phyloP scores from a whole-genome alignment of 495 filamentous ascomycete species.

The Opeltia flavorubescens region DNA sequence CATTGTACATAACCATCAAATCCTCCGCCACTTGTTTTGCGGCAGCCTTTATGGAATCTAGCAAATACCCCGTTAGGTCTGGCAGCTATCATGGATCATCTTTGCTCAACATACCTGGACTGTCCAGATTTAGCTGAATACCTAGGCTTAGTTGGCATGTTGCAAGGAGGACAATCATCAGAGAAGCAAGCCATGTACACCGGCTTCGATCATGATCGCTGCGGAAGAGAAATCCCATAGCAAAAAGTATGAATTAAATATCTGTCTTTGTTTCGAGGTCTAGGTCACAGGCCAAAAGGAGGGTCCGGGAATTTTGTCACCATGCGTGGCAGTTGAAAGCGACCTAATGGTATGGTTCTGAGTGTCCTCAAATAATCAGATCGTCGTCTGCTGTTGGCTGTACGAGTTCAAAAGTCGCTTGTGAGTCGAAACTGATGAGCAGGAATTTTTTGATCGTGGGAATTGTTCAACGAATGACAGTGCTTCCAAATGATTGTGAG shows the following conservation, averaged over 20 bases:
- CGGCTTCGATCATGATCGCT: not conserved
- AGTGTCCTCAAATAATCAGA: no score
- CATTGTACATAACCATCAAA: constrained; percentile 52
- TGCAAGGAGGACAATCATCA: not conserved
- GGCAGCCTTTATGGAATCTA: constrained; percentile 35
- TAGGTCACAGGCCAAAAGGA: no score
- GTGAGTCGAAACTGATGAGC: not conserved
- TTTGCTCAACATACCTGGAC: constrained; percentile 7
- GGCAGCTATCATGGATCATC: not conserved
- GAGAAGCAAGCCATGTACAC: constrained; percentile 3
- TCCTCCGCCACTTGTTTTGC: constrained; percentile 27
- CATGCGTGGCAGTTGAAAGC: no score
- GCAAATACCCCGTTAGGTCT: not conserved
- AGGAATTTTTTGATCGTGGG: not conserved
- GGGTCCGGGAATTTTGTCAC: no score
- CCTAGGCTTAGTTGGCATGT: not conserved
- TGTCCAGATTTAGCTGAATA: constrained; percentile 10
- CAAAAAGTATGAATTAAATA: not conserved
- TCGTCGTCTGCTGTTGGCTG: no score
- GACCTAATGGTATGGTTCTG: no score
- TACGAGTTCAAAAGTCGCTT: no score
- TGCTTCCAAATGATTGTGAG: not conserved
- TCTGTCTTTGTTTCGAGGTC: no score
- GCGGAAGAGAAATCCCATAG: not conserved
- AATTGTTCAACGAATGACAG: not conserved